Evolutionary conservation across 208 protist species (phyloP), one percentile per base, ranked within the genome.

Genomic region (Porcisia hertigi): DNA sequence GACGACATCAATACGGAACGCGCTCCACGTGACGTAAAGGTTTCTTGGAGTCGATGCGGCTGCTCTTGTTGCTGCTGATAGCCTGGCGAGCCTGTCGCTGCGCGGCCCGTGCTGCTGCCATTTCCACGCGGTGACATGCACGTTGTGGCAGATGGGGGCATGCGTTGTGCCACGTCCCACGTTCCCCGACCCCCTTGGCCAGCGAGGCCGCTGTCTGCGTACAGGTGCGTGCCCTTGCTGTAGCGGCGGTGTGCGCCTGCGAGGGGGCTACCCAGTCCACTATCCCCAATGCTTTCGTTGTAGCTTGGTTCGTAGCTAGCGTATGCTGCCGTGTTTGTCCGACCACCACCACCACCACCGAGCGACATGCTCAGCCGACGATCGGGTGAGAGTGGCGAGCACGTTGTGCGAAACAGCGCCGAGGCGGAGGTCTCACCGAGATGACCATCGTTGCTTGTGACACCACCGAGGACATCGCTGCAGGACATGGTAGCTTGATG

Each of bases 231-330:
- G 59, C 14, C 11, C 54, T 41, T 5, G 63, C 54, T 60, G 20
- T n/a, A 47, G 66, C 20, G 69, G 39, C 58, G 36, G 36, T 11
- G 71, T 36, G 58, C n/a, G 39, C 57, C 36, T n/a, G 52, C 62
- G n/a, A 43, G 39, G 67, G 53, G 70, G 55, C n/a, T 16, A 36
- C 43, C 63, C 4, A 53, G 39, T 9, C 12, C 23, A 45, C 39
- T 34, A n/a, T 4, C 67, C 12, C 69, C 69, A 18, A 73, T 20
- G 34, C 23, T 73, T 30, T 49, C 43, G 69, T 34, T 73, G 54
- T 20, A 36, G 47, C 5, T 30, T 25, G 55, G 49, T 30, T 71
- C 66, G 47, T 71, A 25, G 30, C 66, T 30, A 9, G 5, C 49
- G 47, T 58, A 43, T 12, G 47, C 47, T 30, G 8, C 47, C 25